Evolutionary conservation across 106 monocot genomes (phyloP).

Genomic region (Platanthera zijinensis): DNA sequence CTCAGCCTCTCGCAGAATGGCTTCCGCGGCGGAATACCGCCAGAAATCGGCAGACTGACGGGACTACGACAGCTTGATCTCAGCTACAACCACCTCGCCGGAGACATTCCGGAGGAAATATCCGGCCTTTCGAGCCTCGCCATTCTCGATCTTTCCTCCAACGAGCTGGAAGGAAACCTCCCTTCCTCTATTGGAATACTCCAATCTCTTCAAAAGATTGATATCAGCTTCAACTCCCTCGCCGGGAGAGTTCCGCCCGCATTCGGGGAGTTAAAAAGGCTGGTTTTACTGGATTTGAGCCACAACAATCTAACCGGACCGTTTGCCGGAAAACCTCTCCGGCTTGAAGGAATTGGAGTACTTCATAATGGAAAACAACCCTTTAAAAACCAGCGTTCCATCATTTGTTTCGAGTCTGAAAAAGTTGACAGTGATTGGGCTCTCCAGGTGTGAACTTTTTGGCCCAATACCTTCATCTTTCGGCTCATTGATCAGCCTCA

Average conservation of each 20-base stretch:
- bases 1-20: constrained; percentile 20
- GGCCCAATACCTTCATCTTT: constrained; percentile 37
- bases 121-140: constrained; percentile 17
- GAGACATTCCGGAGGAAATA: constrained; percentile 17
- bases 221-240: constrained; percentile 19
- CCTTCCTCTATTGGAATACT: constrained; percentile 21
- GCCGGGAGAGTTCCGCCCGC: constrained; percentile 24
- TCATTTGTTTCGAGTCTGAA: constrained; percentile 24
- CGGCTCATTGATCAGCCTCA: constrained; percentile 21
- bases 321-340: constrained; percentile 23
- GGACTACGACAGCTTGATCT: constrained; percentile 24
- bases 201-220: constrained; percentile 8
- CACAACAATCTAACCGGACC: constrained; percentile 26
- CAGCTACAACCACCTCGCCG: constrained; percentile 16
- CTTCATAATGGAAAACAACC: constrained; percentile 46
- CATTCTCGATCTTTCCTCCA: constrained; percentile 12
- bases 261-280: constrained; percentile 12
- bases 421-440: constrained; percentile 32
- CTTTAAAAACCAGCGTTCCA: constrained; percentile 29
- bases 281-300: constrained; percentile 19
- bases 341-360: constrained; percentile 34
- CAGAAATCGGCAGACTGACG: constrained; percentile 23
- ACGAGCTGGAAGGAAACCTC: constrained; percentile 19
- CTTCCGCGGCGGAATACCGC: constrained; percentile 19
- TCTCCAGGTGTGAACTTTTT: constrained; percentile 36